Percentiles rank a stretch among this genome's conserved stretches.
Conservation (phyloP, 2,329 filamentous ascomycete genomes). For the Xylaria sp. region DNA sequence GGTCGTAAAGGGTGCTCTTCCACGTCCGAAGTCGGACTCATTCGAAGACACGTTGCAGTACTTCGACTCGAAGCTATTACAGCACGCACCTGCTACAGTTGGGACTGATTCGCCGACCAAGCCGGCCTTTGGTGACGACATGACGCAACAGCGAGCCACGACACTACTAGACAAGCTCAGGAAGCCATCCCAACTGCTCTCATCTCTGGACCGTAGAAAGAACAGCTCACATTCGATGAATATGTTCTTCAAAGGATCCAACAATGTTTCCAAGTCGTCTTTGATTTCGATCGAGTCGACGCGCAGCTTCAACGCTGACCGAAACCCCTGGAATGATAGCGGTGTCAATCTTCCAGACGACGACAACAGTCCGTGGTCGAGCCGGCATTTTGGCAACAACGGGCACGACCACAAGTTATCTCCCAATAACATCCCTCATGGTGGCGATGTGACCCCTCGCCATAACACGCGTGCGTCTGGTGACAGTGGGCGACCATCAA, state of each 20-base stretch:
- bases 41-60: conserved; percentile 97
- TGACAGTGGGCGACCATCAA: conserved; percentile 91
- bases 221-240: conserved; percentile 88
- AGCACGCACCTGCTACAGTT: conserved; percentile 85
- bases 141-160: conserved; percentile 79
- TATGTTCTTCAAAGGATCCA: conserved; percentile 92
- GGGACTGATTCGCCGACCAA: conserved; percentile 90
- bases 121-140: conserved; percentile 82
- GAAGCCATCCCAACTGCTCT: conserved; percentile 83
- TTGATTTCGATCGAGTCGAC: conserved; percentile 96
- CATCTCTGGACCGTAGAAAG: conserved; percentile 95
- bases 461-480: conserved; percentile 86
- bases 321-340: conserved; percentile 98
- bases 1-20: conserved; percentile 92
- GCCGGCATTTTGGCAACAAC: conserved; percentile 70
- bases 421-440: conserved; percentile 68
- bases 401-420: conserved; percentile 72
- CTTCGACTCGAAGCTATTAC: conserved; percentile 95
- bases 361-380: conserved; percentile 73
- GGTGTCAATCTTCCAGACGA: conserved; percentile 94
- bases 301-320: conserved; percentile 87
- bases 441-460: conserved; percentile 85
- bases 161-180: conserved; percentile 91
- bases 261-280: conserved; percentile 92
- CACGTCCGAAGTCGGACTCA: conserved; percentile 97